phyloP scores from a whole-genome alignment of 2,329 filamentous ascomycete species.

The Penicillium sp. region DNA sequence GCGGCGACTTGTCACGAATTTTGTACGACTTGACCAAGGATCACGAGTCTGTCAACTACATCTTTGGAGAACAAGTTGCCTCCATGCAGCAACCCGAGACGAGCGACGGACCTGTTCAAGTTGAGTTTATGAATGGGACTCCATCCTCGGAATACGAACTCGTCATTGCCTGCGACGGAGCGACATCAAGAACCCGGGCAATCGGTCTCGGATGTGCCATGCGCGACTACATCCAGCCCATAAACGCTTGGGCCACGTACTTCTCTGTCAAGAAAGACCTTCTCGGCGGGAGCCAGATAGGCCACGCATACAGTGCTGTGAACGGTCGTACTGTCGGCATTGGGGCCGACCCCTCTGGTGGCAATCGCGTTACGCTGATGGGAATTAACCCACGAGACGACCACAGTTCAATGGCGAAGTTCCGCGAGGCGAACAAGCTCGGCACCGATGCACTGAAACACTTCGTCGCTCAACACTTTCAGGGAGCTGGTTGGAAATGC shows the following conservation, averaged over 20 bases:
- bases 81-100: slow-evolving; percentile 41
- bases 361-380: slow-evolving; percentile 45
- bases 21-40: slow-evolving; percentile 47
- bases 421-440: slow-evolving; percentile 49
- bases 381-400: slow-evolving; percentile 39
- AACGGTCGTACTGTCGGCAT: slow-evolving; percentile 49
- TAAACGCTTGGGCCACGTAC: slow-evolving; percentile 52
- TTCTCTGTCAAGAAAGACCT: slow-evolving; percentile 51
- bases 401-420: slow-evolving; percentile 39
- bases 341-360: slow-evolving; percentile 41
- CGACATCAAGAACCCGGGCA: slow-evolving; percentile 55
- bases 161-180: slow-evolving; percentile 57
- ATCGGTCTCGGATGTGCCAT: slow-evolving; percentile 51
- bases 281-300: slow-evolving; percentile 46
- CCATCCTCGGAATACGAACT: slow-evolving; percentile 53
- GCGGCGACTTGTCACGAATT: slow-evolving; percentile 42
- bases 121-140: slow-evolving; percentile 50
- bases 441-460: slow-evolving; percentile 45
- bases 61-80: slow-evolving; percentile 48
- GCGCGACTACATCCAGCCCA: slow-evolving; percentile 46
- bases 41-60: slow-evolving; percentile 45
- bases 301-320: slow-evolving; percentile 44
- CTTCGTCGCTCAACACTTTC: slow-evolving; percentile 35
- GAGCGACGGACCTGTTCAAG: slow-evolving; percentile 43
- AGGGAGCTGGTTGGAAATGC: slow-evolving; percentile 43